Conservation (phyloP, 495 filamentous ascomycete species). For the Extremus antarcticus region DNA sequence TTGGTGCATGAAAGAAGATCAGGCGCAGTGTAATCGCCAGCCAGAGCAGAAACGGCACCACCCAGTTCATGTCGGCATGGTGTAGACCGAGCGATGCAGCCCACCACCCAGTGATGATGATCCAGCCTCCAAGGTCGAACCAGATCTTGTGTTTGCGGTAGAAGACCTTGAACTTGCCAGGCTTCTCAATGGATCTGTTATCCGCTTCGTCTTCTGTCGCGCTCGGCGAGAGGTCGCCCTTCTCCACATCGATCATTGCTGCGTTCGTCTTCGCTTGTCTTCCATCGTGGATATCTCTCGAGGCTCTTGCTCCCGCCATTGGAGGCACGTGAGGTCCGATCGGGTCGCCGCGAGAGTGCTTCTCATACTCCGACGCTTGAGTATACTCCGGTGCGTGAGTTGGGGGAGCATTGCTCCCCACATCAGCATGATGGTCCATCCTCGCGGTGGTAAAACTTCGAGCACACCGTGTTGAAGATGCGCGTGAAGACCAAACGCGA, state of each 20-base stretch:
- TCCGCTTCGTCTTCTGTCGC: neutral
- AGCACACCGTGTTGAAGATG: neutral
- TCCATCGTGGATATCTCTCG: neutral
- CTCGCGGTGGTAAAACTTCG: neutral
- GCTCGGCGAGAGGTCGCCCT: neutral
- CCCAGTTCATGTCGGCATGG: slow-evolving; percentile 64
- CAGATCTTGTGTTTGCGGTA: slow-evolving; percentile 35
- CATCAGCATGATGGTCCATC: neutral
- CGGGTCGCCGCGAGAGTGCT: neutral
- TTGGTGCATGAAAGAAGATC: slow-evolving; percentile 61
- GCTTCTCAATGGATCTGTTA: neutral
- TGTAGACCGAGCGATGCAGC: slow-evolving; percentile 61
- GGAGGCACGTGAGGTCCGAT: neutral
- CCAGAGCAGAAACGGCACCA: slow-evolving; percentile 75
- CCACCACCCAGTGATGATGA: slow-evolving; percentile 72
- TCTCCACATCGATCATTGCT: neutral
- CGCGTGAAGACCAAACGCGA: neutral
- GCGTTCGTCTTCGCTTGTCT: neutral
- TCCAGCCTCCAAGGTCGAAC: slow-evolving; percentile 41
- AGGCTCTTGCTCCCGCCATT: neutral
- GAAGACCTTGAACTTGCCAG: slow-evolving; percentile 13
- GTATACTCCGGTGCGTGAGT: no score
- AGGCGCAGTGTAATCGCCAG: slow-evolving; percentile 63
- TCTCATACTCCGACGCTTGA: neutral
- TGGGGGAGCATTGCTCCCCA: no score